Evolutionary conservation across 768 basidiomycete species (phyloP).

Genomic region (Psilocybe cyanescens): DNA sequence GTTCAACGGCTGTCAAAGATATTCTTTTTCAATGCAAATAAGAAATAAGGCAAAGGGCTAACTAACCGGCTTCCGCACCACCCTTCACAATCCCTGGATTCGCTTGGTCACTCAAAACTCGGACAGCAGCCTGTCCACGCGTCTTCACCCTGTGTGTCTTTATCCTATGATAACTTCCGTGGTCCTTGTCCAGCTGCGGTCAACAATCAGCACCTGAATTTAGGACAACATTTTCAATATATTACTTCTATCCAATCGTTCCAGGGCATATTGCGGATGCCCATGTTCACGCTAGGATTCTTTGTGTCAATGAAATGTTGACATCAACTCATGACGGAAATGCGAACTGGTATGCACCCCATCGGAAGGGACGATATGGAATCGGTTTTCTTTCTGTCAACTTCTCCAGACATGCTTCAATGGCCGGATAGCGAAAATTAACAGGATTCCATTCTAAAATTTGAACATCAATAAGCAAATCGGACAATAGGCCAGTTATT

Average conservation of each 20-base stretch:
- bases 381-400: conserved; percentile 54
- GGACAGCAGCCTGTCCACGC: conserved; percentile 50
- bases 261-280: conserved; percentile 68
- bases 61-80: conserved; percentile 41
- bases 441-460: conserved; percentile 56
- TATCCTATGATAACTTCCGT: conserved; percentile 57
- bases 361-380: conserved; percentile 68
- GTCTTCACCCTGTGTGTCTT: conserved; percentile 57
- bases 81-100: conserved; percentile 44
- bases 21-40: background rate
- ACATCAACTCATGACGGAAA: background rate
- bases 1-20: conserved; percentile 54
- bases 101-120: conserved; percentile 45
- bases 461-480: background rate
- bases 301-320: background rate
- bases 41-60: background rate
- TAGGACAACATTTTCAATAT: conserved; percentile 3
- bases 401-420: conserved; percentile 43
- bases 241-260: conserved; percentile 72
- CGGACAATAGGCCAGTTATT: background rate
- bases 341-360: conserved; percentile 66
- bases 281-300: conserved; percentile 63
- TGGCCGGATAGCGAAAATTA: conserved; percentile 52
- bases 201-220: background rate
- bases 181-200: conserved; percentile 61